These are phyloP conservation scores for Paraphaeosphaeria sporulosa DNA, from an alignment of 2,329 filamentous ascomycete species.

Conservation along the genomic window DNA sequence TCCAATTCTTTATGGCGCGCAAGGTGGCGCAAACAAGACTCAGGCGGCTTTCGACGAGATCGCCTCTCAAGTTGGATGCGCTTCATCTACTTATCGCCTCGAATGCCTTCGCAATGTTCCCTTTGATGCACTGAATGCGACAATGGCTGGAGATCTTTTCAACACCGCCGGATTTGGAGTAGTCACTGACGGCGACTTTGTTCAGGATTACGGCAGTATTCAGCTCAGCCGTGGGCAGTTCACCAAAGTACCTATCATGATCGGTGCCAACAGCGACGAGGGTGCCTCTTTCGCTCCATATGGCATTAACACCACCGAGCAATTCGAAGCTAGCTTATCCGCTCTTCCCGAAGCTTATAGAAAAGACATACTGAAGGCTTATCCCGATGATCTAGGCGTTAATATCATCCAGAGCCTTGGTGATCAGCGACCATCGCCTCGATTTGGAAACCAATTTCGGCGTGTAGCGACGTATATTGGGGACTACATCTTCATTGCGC, in stretches of 20 bases:
- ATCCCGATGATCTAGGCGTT: conserved; percentile 24
- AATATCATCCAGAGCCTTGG: conserved; percentile 25
- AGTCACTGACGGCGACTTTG: conserved; percentile 62
- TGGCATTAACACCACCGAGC: conserved; percentile 62
- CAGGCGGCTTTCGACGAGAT: conserved; percentile 46
- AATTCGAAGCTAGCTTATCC: conserved; percentile 52
- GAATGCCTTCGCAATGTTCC: conserved; percentile 63
- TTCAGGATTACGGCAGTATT: conserved; percentile 56
- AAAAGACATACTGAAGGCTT: conserved; percentile 20
- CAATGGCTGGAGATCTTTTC: conserved; percentile 37
- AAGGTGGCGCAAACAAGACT: conserved; percentile 66
- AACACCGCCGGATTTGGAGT: conserved; percentile 24
- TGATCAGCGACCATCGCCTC: conserved; percentile 18
- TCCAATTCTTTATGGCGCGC: conserved; percentile 33
- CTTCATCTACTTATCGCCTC: conserved; percentile 42
- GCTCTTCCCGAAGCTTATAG: conserved; percentile 9
- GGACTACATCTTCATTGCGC: conserved; percentile 62
- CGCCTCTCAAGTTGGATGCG: conserved; percentile 58
- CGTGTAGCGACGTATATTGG: conserved; percentile 58
- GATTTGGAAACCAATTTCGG: conserved; percentile 55
- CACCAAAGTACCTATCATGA: conserved; percentile 66
- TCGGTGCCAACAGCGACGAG: conserved; percentile 70
- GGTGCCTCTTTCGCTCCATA: conserved; percentile 62
- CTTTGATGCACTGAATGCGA: conserved; percentile 64
- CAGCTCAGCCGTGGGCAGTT: conserved; percentile 65